These are phyloP conservation scores for Drechmeria coniospora DNA, from an alignment of 2,329 filamentous ascomycete genomes.

Conservation along the genomic window DNA sequence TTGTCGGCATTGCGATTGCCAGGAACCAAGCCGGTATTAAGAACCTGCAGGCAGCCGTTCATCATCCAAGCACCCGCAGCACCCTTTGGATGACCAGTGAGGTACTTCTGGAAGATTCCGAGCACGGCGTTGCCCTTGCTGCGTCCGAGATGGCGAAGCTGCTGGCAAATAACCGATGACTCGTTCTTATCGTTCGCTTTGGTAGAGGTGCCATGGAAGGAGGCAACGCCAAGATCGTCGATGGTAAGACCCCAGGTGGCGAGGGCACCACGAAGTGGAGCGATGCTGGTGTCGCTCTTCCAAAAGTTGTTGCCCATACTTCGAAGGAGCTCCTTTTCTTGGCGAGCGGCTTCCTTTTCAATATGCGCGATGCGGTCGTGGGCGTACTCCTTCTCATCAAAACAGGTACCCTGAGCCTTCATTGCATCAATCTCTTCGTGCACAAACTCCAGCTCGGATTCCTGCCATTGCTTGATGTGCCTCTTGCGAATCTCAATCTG, in stretches of 20 bases:
- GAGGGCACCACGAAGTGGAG: constrained; percentile 85
- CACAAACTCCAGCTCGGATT: constrained; percentile 83
- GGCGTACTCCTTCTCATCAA: constrained; percentile 73
- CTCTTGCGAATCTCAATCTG: constrained; percentile 88
- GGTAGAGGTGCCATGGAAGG: constrained; percentile 97
- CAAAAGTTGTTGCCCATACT: constrained; percentile 98
- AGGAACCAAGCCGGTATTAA: constrained; percentile 86
- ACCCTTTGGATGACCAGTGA: constrained; percentile 98
- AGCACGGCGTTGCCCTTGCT: constrained; percentile 92
- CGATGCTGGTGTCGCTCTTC: constrained; percentile 88
- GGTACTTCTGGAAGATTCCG: constrained; percentile 98
- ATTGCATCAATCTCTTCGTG: constrained; percentile 87
- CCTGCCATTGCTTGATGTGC: constrained; percentile 93
- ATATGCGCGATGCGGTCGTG: constrained; percentile 76
- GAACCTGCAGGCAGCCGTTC: constrained; percentile 91
- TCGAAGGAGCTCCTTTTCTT: constrained; percentile 83
- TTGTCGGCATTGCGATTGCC: constrained; percentile 98
- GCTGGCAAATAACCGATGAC: constrained; percentile 91
- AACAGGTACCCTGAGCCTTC: constrained; percentile 59
- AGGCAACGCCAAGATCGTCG: constrained; percentile 86
- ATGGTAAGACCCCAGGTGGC: constrained; percentile 97
- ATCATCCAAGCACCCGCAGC: constrained; percentile 99
- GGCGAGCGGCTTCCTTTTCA: constrained; percentile 67
- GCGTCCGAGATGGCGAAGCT: constrained; percentile 85
- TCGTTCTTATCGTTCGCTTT: constrained; percentile 99